Evolutionary conservation across 371 early-diverging fungal genomes (phyloP).

Genomic region (Fennellomyces sp.): DNA sequence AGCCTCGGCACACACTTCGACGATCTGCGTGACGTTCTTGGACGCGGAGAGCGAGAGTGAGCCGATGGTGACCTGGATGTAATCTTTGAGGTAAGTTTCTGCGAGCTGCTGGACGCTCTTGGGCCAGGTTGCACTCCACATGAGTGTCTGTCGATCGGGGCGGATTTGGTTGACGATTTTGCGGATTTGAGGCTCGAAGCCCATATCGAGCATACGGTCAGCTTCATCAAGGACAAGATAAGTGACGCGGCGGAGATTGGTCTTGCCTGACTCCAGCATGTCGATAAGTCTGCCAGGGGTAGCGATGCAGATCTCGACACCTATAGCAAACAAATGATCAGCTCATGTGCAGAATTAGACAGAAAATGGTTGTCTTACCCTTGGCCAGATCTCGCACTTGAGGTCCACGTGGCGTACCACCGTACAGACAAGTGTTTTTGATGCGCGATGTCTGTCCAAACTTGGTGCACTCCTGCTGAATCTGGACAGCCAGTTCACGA

Average conservation of each 20-base stretch:
- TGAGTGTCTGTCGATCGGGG: conserved; percentile 98
- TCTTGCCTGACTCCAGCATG: conserved; percentile 87
- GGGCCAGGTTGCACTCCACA: conserved; percentile 99
- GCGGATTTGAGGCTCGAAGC: conserved; percentile 99
- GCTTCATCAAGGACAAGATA: conserved; percentile 99
- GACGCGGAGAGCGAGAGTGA: conserved; percentile 93
- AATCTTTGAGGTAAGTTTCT: conserved; percentile 92
- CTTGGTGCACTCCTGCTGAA: conserved; percentile 91
- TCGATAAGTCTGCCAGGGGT: conserved; percentile 99
- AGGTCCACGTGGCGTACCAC: conserved; percentile 95
- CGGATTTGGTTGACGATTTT: conserved; percentile 99
- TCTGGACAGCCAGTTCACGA: conserved; percentile 94
- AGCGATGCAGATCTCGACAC: conserved; percentile 98
- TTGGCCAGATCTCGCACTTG: conserved; percentile 90
- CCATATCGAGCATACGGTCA: conserved; percentile 99
- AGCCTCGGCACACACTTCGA: conserved; percentile 86
- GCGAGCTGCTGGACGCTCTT: conserved; percentile 96
- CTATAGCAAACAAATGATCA: conserved; percentile 5
- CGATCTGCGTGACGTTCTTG: conserved; percentile 92
- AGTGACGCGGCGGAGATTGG: conserved; percentile 94
- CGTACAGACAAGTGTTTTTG: conserved; percentile 94
- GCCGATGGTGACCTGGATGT: conserved; percentile 99
- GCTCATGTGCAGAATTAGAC: too few relatives aligned
- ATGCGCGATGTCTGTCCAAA: conserved; percentile 89
- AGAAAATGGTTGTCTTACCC: conserved; percentile 35